Evolutionary conservation across 164 flowering plant species (phyloP).

Genomic region (Liquidambar formosana): DNA sequence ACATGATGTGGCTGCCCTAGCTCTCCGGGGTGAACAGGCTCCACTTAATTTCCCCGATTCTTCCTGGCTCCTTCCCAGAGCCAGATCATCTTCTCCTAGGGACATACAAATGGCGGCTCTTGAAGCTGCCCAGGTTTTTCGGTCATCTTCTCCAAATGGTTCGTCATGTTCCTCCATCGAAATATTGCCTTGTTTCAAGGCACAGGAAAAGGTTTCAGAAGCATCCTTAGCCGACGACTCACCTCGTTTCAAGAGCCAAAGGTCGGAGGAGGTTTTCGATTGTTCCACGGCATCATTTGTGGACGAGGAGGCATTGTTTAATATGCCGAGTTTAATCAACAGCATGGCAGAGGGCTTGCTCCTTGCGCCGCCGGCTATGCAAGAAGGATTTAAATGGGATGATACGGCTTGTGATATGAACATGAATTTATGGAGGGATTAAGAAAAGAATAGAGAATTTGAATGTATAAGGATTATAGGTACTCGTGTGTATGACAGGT

Average conservation of each 20-base stretch:
- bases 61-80: background rate
- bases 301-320: constrained; percentile 45
- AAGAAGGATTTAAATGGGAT: constrained; percentile 23
- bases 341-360: constrained; percentile 46
- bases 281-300: constrained; percentile 14
- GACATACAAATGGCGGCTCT: background rate
- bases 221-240: too few species aligned
- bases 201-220: too few species aligned
- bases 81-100: background rate
- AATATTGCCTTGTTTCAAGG: too few species aligned
- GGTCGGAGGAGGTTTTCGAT: too few species aligned
- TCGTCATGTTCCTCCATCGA: too few species aligned
- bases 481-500: too few species aligned
- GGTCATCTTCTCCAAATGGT: too few species aligned
- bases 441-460: too few species aligned
- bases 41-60: background rate
- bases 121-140: background rate
- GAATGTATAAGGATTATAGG: too few species aligned
- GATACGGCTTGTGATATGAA: background rate
- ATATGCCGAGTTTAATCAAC: constrained; percentile 31
- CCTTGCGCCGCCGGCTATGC: constrained; percentile 30
- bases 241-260: too few species aligned
- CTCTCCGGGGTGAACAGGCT: background rate
- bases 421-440: too few species aligned
- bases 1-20: background rate